Percentiles rank a stretch among this genome's conserved stretches.
phyloP scores from a whole-genome alignment of 2,329 filamentous ascomycete genomes.

The Rosellinia necatrix region DNA sequence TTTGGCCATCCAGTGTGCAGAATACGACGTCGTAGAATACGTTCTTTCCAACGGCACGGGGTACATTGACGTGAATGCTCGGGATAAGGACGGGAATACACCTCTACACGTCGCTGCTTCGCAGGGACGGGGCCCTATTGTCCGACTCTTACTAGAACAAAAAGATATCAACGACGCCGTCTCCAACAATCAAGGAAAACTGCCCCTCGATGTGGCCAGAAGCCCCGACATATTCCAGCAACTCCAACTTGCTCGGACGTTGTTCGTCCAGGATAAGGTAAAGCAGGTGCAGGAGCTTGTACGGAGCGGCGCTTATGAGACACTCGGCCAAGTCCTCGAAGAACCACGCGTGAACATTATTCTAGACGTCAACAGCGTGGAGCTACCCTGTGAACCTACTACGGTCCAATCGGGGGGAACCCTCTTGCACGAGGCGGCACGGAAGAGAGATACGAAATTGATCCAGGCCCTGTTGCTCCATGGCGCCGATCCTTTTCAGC shows the following conservation, averaged over 20 bases:
- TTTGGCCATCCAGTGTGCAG: conserved; percentile 93
- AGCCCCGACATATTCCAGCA: conserved; percentile 96
- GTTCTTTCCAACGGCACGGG: conserved; percentile 77
- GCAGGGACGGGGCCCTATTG: conserved; percentile 79
- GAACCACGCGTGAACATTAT: conserved; percentile 85
- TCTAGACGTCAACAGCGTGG: conserved; percentile 89
- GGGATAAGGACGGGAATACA: conserved; percentile 93
- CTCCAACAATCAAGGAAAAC: conserved; percentile 80
- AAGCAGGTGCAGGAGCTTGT: conserved; percentile 83
- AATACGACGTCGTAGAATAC: conserved; percentile 89
- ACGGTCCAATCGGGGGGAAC: conserved; percentile 87
- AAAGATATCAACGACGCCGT: conserved; percentile 86
- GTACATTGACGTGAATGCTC: conserved; percentile 80
- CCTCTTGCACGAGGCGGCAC: conserved; percentile 88
- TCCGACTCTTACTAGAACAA: conserved; percentile 82
- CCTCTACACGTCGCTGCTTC: conserved; percentile 85
- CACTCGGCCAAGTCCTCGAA: conserved; percentile 77
- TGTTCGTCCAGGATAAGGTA: conserved; percentile 87
- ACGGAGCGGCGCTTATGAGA: conserved; percentile 72
- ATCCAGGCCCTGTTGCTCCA: conserved; percentile 91
- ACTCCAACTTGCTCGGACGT: conserved; percentile 84
- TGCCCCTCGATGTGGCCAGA: conserved; percentile 85
- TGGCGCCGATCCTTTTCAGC: conserved; percentile 92
- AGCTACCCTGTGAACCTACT: conserved; percentile 79
- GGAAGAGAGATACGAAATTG: conserved; percentile 82